Evolutionary conservation across 2,329 filamentous ascomycete genomes (phyloP).

Genomic region (Blumeria hordei): DNA sequence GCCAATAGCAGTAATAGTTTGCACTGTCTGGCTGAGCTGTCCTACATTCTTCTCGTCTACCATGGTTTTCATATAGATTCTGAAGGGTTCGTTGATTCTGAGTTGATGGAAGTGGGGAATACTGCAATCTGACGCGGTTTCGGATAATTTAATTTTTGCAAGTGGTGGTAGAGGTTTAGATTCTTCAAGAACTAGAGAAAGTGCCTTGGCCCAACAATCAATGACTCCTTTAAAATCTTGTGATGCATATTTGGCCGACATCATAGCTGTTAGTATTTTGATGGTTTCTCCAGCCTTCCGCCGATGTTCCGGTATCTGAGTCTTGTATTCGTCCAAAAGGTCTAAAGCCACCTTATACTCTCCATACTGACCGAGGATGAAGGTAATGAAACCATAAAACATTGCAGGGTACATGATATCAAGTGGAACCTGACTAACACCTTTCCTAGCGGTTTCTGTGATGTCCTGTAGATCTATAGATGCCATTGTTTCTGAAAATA

Average conservation of each 20-base stretch:
- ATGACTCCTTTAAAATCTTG: conserved; percentile 34
- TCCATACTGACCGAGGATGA: conserved; percentile 27
- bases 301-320: conserved; percentile 16
- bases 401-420: conserved; percentile 11
- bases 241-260: conserved; percentile 37
- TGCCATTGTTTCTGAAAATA: conserved; percentile 9
- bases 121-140: not conserved
- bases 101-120: conserved; percentile 16
- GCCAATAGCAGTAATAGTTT: conserved; percentile 29
- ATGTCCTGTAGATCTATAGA: conserved; percentile 11
- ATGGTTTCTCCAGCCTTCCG: conserved; percentile 12
- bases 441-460: conserved; percentile 9
- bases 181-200: conserved; percentile 24
- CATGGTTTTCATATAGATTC: conserved; percentile 25
- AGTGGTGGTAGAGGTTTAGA: conserved; percentile 13
- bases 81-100: conserved; percentile 19
- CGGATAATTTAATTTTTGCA: conserved; percentile 1
- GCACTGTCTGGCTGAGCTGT: conserved; percentile 25
- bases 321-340: conserved; percentile 29
- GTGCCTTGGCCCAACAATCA: conserved; percentile 39
- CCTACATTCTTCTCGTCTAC: conserved; percentile 26
- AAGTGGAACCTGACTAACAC: conserved; percentile 5
- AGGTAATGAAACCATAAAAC: conserved; percentile 31
- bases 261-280: conserved; percentile 33
- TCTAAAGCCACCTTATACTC: conserved; percentile 28